These are phyloP conservation scores for Nothophoma quercina DNA, from an alignment of 2,329 filamentous ascomycete genomes.

Conservation along the genomic window DNA sequence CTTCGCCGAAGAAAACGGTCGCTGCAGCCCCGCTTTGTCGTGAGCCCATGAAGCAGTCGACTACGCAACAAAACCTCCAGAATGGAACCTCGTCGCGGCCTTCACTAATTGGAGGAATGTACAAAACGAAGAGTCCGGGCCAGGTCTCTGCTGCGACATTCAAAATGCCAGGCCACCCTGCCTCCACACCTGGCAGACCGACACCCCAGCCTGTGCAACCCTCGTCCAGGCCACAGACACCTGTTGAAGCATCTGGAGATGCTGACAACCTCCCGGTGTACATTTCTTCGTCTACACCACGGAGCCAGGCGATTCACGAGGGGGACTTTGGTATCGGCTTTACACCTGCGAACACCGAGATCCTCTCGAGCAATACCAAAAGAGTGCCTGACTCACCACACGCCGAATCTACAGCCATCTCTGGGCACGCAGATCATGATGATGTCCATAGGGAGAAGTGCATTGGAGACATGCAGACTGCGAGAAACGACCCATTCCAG, in stretches of 20 bases:
- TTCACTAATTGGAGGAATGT: constrained; percentile 24
- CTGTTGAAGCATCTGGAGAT: constrained; percentile 7
- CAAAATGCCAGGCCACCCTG: constrained; percentile 27
- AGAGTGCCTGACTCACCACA: constrained; percentile 52
- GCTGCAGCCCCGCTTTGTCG: no score
- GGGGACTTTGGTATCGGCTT: constrained; percentile 9
- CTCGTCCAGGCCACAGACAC: constrained; percentile 15
- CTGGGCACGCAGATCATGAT: constrained; percentile 39
- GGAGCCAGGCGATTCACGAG: constrained; percentile 4
- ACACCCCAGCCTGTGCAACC: constrained; percentile 4
- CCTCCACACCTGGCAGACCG: constrained; percentile 26
- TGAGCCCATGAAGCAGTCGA: constrained; percentile 1
- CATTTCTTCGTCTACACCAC: constrained; percentile 24
- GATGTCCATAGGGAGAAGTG: constrained; percentile 41
- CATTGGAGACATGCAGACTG: constrained; percentile 36
- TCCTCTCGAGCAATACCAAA: constrained; percentile 54
- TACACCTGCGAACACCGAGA: constrained; percentile 20
- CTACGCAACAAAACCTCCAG: background rate
- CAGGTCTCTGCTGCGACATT: constrained; percentile 14
- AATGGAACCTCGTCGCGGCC: constrained; percentile 10
- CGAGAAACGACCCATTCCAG: constrained; percentile 40
- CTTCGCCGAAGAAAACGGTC: no score
- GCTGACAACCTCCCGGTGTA: constrained; percentile 1
- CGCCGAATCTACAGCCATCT: constrained; percentile 51
- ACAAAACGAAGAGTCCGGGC: constrained; percentile 15